Evolutionary conservation across 768 basidiomycete genomes (phyloP), one percentile per base, ranked within the genome.

Genomic region (Multifurca ochricompacta): DNA sequence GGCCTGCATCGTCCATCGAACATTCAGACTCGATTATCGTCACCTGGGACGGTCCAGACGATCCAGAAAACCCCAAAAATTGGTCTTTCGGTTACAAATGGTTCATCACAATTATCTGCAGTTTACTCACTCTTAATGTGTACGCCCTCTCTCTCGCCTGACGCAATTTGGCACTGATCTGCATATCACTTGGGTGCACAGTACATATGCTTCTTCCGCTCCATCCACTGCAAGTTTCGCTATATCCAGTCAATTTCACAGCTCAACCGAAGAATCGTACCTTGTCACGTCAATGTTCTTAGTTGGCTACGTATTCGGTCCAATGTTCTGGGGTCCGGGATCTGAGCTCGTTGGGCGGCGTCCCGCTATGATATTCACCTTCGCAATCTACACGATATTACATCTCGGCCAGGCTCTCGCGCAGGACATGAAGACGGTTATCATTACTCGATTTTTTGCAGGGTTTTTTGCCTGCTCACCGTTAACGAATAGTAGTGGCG

Each of bases 181-280:
- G 19, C 28, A 21, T 1, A 25, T 40, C 16, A 19, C 8, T 34
- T 42, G 13, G 36, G 11, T 30, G 14, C 31, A 23, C 46, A 54
- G 51, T 13, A 59, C 66, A 0, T 66, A 65, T 34, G 63, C 65
- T 2, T 65, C 63, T 11, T 62, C 63, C 0, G 53, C 62, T 3
- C 63, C 61, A 1, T 58, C 61, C 4, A 45, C 54, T 9, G 54
- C 56, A 4, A 46, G 51, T 4, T 21, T 30, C 16, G 6, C 46
- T 13, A 45, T 64, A 9, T 53, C 54, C 0, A 3, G 18, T 11
- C 55, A 62, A 4, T 67, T 67, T 11, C 50, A 50, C 1, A 49
- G 57, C 18, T 27, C 49, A 1, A 4, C 9, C 0, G 66, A 65
- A 31, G 64, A 64, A 16, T 51, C 62, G 3, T 21, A 65, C 41